Evolutionary conservation across 495 filamentous ascomycete species (phyloP), one percentile per base, ranked within the genome.

Genomic region (Halenospora varia): DNA sequence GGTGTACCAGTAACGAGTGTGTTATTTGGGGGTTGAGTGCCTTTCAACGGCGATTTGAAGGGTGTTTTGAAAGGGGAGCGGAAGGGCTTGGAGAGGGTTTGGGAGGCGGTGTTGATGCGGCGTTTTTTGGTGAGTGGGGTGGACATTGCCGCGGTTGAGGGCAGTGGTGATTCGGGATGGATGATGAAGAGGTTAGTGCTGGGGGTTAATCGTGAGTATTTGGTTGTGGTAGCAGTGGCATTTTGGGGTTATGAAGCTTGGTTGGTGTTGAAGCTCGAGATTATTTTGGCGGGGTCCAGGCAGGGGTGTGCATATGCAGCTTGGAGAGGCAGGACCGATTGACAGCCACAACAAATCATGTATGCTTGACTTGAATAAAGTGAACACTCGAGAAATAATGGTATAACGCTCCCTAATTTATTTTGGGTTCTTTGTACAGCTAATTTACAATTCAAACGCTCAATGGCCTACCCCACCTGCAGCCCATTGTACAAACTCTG

Each of bases 381-480:
- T n/a, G n/a, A n/a, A n/a, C n/a, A n/a, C n/a, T n/a, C n/a, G n/a
- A n/a, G n/a, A n/a, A n/a, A n/a, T n/a, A n/a, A n/a, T n/a, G n/a
- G n/a, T n/a, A n/a, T n/a, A n/a, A n/a, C n/a, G n/a, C n/a, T n/a
- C n/a, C n/a, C n/a, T n/a, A n/a, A n/a, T n/a, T n/a, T 29, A 29
- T 26, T 35, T 44, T 47, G 13, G 35, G 41, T 2, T 45, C 10
- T 45, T 51, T 62, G 60, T 60, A 66, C n/a, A 18, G 51, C 51
- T 59, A 59, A 55, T 57, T 41, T 59, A 56, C 46, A 57, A 18
- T 17, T 10, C 13, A 35, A 25, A 22, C 25, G 46, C 29, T 77
- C 66, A 92, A 79, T 90, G 88, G 6, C 87, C 88, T 42, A 90
- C 78, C 0, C 83, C 88, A n/a, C 88, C 88, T 22, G 80, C 87